These are phyloP conservation scores for Dunaliella sp. DNA, from an alignment of 139 green algal species.

Conservation along the genomic window DNA sequence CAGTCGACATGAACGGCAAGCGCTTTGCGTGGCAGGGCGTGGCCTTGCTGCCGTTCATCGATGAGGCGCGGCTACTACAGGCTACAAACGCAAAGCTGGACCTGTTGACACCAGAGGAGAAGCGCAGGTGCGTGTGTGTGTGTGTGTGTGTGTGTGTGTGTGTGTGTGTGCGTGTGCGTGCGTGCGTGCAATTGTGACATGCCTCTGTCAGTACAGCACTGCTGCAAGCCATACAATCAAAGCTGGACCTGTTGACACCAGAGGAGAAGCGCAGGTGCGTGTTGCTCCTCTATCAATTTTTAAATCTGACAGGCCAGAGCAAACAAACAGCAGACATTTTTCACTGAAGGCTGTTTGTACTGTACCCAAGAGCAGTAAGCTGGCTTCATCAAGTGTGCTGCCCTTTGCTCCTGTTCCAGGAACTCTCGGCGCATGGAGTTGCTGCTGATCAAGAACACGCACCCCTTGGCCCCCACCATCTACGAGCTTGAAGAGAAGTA, in stretches of 20 bases:
- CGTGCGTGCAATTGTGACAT: no score
- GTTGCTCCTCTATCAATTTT: no score
- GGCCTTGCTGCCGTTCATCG: conserved; percentile 98
- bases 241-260: conserved; percentile 59
- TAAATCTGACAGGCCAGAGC: no score
- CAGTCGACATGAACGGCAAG: conserved; percentile 98
- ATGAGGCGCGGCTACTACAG: conserved; percentile 62
- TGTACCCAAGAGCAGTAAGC: no score
- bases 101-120: conserved; percentile 64
- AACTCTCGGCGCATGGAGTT: conserved; percentile 69
- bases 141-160: no score
- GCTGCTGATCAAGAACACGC: conserved; percentile 70
- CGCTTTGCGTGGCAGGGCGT: conserved; percentile 96
- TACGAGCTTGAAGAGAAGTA: conserved; percentile 60
- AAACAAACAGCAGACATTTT: no score
- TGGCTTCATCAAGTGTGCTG: no score
- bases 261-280: conserved; percentile 61
- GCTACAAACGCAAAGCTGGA: conserved; percentile 48
- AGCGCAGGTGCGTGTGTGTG: conserved; percentile 46
- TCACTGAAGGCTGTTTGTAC: no score
- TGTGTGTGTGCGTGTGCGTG: no score
- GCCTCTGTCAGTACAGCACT: no score
- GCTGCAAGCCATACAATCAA: conserved; percentile 28
- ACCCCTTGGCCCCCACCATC: conserved; percentile 75
- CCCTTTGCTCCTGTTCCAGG: conserved; percentile 20